These are phyloP conservation scores for Afroboletus lepidellus DNA, from an alignment of 1,284 basidiomycete species.

Conservation along the genomic window DNA sequence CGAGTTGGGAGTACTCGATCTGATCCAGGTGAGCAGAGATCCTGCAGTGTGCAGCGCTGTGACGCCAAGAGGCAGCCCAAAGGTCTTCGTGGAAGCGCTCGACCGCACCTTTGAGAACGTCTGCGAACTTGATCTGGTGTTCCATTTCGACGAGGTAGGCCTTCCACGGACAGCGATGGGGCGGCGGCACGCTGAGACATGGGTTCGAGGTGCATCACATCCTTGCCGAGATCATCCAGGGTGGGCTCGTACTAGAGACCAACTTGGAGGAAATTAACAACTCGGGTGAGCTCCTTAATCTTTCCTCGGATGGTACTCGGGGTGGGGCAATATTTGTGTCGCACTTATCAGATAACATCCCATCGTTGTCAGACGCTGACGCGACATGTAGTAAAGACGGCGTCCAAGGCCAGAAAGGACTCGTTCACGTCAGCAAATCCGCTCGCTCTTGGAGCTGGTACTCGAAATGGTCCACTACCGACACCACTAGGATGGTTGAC, in stretches of 20 bases:
- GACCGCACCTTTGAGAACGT: slow-evolving; percentile 98
- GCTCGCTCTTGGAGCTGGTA: slow-evolving; percentile 62
- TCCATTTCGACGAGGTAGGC: slow-evolving; percentile 94
- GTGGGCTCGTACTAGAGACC: slow-evolving; percentile 96
- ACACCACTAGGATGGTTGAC: slow-evolving; percentile 79
- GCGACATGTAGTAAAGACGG: slow-evolving; percentile 53
- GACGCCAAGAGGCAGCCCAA: neutral
- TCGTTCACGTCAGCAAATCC: slow-evolving; percentile 77
- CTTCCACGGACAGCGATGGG: slow-evolving; percentile 1
- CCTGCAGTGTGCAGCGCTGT: neutral
- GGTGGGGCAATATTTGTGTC: neutral
- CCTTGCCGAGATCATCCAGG: slow-evolving; percentile 93
- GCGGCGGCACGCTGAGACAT: slow-evolving; percentile 5
- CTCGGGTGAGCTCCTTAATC: slow-evolving; percentile 51
- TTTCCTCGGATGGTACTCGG: neutral
- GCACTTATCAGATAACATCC: slow-evolving; percentile 5
- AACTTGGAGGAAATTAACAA: slow-evolving; percentile 89
- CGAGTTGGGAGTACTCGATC: slow-evolving; percentile 92
- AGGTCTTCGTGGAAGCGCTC: slow-evolving; percentile 96
- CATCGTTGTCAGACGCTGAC: slow-evolving; percentile 15
- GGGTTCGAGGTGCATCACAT: slow-evolving; percentile 79
- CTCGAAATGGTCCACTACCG: slow-evolving; percentile 59
- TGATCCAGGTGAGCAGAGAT: slow-evolving; percentile 80
- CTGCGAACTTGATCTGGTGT: slow-evolving; percentile 97
- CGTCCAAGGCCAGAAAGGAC: slow-evolving; percentile 68